phyloP scores from a whole-genome alignment of 345 rosid genomes.

The Eutrema heterophyllum region DNA sequence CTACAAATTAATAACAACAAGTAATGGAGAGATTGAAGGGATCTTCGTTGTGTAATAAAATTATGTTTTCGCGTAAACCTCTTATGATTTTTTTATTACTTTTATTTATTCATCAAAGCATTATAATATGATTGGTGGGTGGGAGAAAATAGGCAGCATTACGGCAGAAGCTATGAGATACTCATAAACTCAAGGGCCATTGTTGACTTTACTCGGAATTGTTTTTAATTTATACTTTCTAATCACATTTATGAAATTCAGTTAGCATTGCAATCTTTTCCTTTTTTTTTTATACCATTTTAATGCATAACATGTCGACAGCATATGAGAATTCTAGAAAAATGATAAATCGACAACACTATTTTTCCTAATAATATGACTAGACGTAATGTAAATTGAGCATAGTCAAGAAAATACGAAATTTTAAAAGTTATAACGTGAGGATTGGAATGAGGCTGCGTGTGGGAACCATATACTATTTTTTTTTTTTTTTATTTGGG shows the following conservation, averaged over 20 bases:
- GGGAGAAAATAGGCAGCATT: not conserved
- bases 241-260: not conserved
- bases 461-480: not conserved
- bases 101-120: not conserved
- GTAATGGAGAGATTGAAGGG: not conserved
- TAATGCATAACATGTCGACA: slow-evolving; percentile 6
- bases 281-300: not conserved
- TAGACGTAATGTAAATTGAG: not conserved
- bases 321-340: not conserved
- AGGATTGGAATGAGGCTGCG: slow-evolving; percentile 15
- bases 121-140: not conserved
- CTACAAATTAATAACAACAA: not conserved
- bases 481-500: not conserved
- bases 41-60: not conserved
- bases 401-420: slow-evolving; percentile 4
- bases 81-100: not conserved
- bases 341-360: not conserved
- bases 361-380: not conserved
- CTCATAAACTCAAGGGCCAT: not conserved
- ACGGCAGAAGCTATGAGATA: not conserved
- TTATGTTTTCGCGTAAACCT: not conserved
- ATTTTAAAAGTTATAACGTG: not conserved
- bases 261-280: not conserved
- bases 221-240: not conserved
- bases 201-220: slow-evolving; percentile 12